Evolutionary conservation across 2,329 filamentous ascomycete species (phyloP), one percentile per base, ranked within the genome.

Genomic region (Fusarium acutatum): DNA sequence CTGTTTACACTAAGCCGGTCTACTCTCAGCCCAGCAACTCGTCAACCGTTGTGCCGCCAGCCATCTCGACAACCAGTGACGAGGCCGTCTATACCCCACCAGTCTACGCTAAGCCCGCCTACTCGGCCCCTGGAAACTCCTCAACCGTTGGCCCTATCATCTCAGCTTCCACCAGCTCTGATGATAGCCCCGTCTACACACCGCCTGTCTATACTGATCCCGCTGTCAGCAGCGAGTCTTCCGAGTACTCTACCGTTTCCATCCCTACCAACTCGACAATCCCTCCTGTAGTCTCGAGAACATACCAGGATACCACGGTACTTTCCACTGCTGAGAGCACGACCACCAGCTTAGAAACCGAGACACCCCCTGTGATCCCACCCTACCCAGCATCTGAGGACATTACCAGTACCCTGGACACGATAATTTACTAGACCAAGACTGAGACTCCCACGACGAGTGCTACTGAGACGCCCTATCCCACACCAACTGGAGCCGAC

Each of bases 101-200:
- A 13, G 67, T 68, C 44, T 73, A 73, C 37, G 64, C 54, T 28
- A 63, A 60, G 49, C 66, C 66, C 9, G 40, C 40, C 24, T 59
- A 71, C 46, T 61, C 66, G 6, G n/a, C 34, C 18, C 46, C 71
- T 44, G 44, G 57, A 24, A 71, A 73, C 61, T 70, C 70, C n/a
- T 64, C 62, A 20, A 54, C 26, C 12, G 52, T 50, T 32, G 46
- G 53, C 14, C 69, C 70, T 24, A 30, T 67, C 22, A 62, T 62
- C 35, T 38, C 60, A 24, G 60, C 67, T n/a, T 50, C 54, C 63
- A 56, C 67, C 12, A 60, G 53, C n/a, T 47, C 71, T 34, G 22
- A 53, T 46, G 57, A 38, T 9, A 57, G 43, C 18, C 46, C 69
- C 18, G 49, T 69, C 28, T 72, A 70, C 52, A 62, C 71, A 34